Base-by-base conservation (phyloP, 805 yeast species). In the Candida railenensis region DNA sequence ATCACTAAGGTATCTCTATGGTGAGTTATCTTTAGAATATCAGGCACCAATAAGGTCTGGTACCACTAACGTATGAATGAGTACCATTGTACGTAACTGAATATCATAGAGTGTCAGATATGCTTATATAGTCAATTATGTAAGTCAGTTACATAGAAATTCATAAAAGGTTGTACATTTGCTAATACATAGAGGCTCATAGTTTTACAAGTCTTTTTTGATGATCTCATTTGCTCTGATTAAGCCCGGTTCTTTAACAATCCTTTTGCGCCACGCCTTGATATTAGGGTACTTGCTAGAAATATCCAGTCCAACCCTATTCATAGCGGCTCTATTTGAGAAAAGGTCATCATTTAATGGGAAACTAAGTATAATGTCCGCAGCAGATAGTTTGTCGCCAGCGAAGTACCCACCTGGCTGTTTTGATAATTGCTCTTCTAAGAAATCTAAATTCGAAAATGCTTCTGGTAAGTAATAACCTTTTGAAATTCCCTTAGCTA, bases 301-400 rank as follows among this genome's bases (percentile, higher is more conserved):
- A 15, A 30, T 5, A 20, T 21, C 16, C 15, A 12, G 14, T 18
- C 62, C 61, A 5, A 59, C 50, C 14, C 61, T 51, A 11, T 52
- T 55, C 32, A 54, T 58, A 14, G 66, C 62, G 1, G 49, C 53
- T 19, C 53, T 55, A 47, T 62, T 57, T 42, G 56, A 54, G 41
- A 62, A 62, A 1, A 61, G 36, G 40, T 51, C 48, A 19, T 62
- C 66, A 22, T 47, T 54, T 30, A 68, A 34, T 0, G 84, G 83
- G 63, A 74, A 82, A 0, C 69, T 59, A 52, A 81, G 61, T 44
- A 82, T 71, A 45, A 85, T 73, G 52, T 81, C 85, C 7, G 84
- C 85, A 3, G 66, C 83, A 15, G 81, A 69, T n/a, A 80, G 58
- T 50, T 69, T 68, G 32, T 71, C 66, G 11, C 76, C 81, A 15